These are phyloP conservation scores for Nevesoporus exiguus DNA, from an alignment of 768 basidiomycete species.

Conservation along the genomic window DNA sequence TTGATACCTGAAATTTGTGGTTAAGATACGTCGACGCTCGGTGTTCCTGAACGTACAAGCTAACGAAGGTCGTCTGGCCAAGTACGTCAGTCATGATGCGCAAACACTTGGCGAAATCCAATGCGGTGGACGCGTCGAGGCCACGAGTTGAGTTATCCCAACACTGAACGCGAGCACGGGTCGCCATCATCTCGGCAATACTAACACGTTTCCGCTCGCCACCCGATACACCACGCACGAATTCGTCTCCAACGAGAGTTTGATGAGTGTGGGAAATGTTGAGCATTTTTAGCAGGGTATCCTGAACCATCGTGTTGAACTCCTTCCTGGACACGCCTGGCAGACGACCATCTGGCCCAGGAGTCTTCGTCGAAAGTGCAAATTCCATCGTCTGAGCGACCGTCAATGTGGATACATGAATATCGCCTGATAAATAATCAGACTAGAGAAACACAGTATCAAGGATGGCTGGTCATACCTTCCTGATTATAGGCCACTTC, in stretches of 20 bases:
- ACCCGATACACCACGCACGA: slow-evolving; percentile 77
- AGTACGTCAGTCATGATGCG: slow-evolving; percentile 83
- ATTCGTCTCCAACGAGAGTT: slow-evolving; percentile 85
- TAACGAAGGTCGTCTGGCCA: slow-evolving; percentile 76
- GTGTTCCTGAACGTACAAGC: slow-evolving; percentile 45
- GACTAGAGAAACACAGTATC: not conserved
- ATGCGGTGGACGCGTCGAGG: slow-evolving; percentile 81
- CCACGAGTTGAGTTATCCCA: slow-evolving; percentile 86
- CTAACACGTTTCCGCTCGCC: slow-evolving; percentile 79
- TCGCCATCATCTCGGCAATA: slow-evolving; percentile 86
- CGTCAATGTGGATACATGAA: slow-evolving; percentile 78
- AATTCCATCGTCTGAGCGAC: slow-evolving; percentile 75
- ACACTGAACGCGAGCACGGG: slow-evolving; percentile 73
- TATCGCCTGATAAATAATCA: slow-evolving; percentile 53
- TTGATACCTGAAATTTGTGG: slow-evolving; percentile 50
- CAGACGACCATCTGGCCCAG: slow-evolving; percentile 70
- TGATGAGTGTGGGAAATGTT: slow-evolving; percentile 76
- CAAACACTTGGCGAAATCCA: slow-evolving; percentile 79
- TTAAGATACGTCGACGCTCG: not conserved
- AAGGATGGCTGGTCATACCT: slow-evolving; percentile 36
- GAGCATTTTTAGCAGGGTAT: slow-evolving; percentile 70
- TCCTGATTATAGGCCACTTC: slow-evolving; percentile 80
- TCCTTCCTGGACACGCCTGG: slow-evolving; percentile 60
- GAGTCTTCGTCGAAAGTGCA: slow-evolving; percentile 70
- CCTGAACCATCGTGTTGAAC: slow-evolving; percentile 53